Evolutionary conservation across 768 basidiomycete species (phyloP).

Genomic region (Tephrocybe sp.): DNA sequence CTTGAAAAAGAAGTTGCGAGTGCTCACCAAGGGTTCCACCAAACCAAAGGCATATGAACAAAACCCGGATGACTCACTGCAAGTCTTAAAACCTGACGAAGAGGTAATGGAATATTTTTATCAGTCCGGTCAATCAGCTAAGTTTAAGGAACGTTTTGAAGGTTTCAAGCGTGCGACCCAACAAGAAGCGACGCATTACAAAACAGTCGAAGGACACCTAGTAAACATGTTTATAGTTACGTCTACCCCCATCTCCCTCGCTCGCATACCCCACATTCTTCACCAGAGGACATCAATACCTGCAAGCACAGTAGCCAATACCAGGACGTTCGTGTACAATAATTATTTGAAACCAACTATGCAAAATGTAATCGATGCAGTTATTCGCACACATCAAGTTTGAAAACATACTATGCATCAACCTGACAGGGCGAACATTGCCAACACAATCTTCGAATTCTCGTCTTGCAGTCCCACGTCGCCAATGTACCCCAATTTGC

Average conservation of each 20-base stretch:
- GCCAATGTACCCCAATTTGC: constrained; percentile 33
- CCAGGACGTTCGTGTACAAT: no score
- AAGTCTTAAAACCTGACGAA: constrained; percentile 6
- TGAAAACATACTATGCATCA: no score
- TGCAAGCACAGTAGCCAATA: no score
- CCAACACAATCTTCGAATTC: constrained; percentile 26
- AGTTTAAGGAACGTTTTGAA: not conserved
- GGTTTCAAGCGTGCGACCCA: not conserved
- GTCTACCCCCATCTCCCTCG: no score
- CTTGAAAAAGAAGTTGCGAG: constrained; percentile 13
- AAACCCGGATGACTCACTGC: constrained; percentile 18
- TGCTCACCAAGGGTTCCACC: constrained; percentile 9
- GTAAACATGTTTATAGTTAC: not conserved
- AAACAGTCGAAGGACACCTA: not conserved
- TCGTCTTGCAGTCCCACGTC: constrained; percentile 29
- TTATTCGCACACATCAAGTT: no score
- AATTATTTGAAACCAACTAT: no score
- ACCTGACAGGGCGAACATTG: constrained; percentile 27
- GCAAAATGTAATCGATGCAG: no score
- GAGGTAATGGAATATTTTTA: constrained; percentile 1
- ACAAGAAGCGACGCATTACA: constrained; percentile 3
- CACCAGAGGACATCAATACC: no score
- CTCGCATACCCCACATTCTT: no score
- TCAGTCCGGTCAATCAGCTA: no score
- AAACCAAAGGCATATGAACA: not conserved